phyloP scores from a whole-genome alignment of 352 stramenopile species.

The Globisporangium ultimum region DNA sequence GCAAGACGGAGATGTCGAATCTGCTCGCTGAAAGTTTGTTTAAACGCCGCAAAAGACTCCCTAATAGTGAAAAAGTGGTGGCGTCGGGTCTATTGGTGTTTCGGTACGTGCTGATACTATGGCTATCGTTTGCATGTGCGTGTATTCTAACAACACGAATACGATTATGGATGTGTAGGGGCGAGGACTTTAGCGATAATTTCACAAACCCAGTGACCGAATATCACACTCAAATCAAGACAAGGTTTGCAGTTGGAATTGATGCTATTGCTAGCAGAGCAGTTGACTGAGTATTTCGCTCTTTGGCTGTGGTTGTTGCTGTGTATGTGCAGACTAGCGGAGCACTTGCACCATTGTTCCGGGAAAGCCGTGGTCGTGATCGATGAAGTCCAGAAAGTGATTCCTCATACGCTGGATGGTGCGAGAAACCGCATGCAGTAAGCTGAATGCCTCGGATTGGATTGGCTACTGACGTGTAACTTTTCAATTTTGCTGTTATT shows the following conservation, averaged over 20 bases:
- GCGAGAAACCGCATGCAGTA: background rate
- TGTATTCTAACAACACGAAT: background rate
- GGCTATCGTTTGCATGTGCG: background rate
- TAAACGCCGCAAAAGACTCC: conserved; percentile 65
- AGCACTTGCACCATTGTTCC: conserved; percentile 76
- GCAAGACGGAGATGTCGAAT: conserved; percentile 89
- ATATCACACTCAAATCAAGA: conserved; percentile 86
- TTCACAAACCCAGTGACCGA: conserved; percentile 77
- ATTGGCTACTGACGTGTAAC: background rate
- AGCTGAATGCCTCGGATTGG: background rate
- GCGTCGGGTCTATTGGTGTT: conserved; percentile 57
- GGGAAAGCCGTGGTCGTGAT: conserved; percentile 89
- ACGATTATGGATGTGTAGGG: conserved; percentile 23
- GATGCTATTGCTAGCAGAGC: too few species aligned
- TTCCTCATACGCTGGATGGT: conserved; percentile 87
- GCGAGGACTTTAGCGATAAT: conserved; percentile 85
- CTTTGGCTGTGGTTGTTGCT: background rate
- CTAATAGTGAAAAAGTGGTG: conserved; percentile 66
- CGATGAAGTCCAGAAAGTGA: conserved; percentile 91
- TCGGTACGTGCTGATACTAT: conserved; percentile 8
- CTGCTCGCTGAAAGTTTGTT: conserved; percentile 83
- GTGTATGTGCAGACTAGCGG: conserved; percentile 44
- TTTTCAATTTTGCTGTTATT: conserved; percentile 2
- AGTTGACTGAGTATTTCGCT: too few species aligned
- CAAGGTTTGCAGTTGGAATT: conserved; percentile 28